Evolutionary conservation across 306 rosid species (phyloP).

Genomic region (Lathyrus sativus): DNA sequence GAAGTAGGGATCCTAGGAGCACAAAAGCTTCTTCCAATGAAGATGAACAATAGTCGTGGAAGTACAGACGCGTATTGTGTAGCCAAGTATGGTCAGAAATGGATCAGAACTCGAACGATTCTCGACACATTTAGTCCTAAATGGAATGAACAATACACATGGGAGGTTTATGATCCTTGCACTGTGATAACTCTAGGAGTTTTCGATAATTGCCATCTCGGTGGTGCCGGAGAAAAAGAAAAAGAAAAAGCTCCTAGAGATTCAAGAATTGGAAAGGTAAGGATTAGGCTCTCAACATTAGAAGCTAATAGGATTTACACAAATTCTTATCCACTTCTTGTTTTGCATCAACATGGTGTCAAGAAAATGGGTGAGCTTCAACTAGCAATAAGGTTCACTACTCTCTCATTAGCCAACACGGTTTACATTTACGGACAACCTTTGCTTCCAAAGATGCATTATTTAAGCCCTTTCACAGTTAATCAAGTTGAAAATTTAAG

Average conservation of each 20-base stretch:
- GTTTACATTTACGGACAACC: constrained; percentile 80
- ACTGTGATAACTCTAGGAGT: constrained; percentile 85
- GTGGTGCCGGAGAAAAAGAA: constrained; percentile 37
- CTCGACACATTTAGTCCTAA: constrained; percentile 72
- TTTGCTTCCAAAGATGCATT: constrained; percentile 93
- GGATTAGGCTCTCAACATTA: constrained; percentile 82
- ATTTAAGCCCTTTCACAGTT: constrained; percentile 81
- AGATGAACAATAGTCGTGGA: constrained; percentile 77
- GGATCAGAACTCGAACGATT: constrained; percentile 92
- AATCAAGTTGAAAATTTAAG: constrained; percentile 83
- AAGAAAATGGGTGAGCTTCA: constrained; percentile 96
- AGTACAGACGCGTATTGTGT: constrained; percentile 84
- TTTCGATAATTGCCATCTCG: constrained; percentile 80
- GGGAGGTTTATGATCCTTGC: constrained; percentile 96
- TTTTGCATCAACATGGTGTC: constrained; percentile 78
- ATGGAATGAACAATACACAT: constrained; percentile 97
- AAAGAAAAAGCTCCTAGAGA: constrained; percentile 57
- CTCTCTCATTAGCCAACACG: constrained; percentile 74
- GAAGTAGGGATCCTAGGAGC: constrained; percentile 92
- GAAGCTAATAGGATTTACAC: constrained; percentile 81
- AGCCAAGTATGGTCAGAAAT: constrained; percentile 89
- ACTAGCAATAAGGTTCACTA: constrained; percentile 84
- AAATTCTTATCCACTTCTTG: constrained; percentile 78
- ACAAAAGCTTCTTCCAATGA: constrained; percentile 90
- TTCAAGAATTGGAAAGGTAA: constrained; percentile 82